phyloP scores from a whole-genome alignment of 441 rosid species.

The Pelargonium australe region DNA sequence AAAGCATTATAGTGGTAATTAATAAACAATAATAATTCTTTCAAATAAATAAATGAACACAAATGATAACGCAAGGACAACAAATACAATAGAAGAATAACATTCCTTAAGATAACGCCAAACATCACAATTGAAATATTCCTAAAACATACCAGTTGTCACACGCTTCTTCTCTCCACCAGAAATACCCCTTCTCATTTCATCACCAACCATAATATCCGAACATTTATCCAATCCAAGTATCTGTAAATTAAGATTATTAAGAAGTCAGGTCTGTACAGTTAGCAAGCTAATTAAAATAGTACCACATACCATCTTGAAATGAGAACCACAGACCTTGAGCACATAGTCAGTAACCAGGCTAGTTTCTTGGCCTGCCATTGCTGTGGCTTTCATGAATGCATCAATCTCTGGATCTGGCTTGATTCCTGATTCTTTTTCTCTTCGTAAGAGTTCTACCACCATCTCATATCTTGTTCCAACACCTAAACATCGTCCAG shows the following conservation, averaged over 20 bases:
- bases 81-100: not conserved
- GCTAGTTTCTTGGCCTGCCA: constrained; percentile 58
- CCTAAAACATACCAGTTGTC: constrained; percentile 50
- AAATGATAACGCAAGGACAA: too few relatives aligned
- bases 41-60: too few relatives aligned
- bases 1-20: not conserved
- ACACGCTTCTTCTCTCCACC: constrained; percentile 92
- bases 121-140: not conserved
- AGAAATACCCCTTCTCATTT: constrained; percentile 72
- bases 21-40: not conserved
- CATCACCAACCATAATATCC: constrained; percentile 85
- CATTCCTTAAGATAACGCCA: too few relatives aligned
- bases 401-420: constrained; percentile 65
- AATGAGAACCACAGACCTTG: constrained; percentile 29
- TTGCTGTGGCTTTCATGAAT: constrained; percentile 69
- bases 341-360: constrained; percentile 60
- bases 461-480: constrained; percentile 54
- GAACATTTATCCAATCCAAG: constrained; percentile 86
- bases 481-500: constrained; percentile 65
- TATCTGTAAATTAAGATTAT: constrained; percentile 33
- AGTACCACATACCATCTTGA: too few relatives aligned
- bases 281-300: not conserved
- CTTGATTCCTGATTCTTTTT: constrained; percentile 53
- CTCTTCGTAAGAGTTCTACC: constrained; percentile 51
- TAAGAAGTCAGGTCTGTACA: not conserved